Evolutionary conservation across 108 stramenopile genomes (phyloP), one percentile per base, ranked within the genome.

Genomic region (Conticribra guillardii): DNA sequence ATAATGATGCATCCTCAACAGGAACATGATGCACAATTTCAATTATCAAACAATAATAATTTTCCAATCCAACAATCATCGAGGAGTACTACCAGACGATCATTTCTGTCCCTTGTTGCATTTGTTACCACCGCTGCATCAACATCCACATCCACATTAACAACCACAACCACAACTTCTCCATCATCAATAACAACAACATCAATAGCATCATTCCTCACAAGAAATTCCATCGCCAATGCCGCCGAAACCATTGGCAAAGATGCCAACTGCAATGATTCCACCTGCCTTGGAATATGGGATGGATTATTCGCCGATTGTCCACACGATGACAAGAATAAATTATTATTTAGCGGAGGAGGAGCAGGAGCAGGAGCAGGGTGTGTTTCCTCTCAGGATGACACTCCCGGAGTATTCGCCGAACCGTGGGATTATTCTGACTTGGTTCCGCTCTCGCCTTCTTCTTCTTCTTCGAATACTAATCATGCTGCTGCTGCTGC

Each of bases 231-330:
- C 16, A 22, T 41, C 9, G 69, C 75, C 29, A 63, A 53, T 54
- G 81, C 81, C 16, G 90, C 82, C 8, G 92, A 93, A 74, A 93
- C 92, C 19, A 72, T 93, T 7, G 92, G 92, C 16, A 93, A 93
- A 69, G 92, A 90, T 71, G 76, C 74, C 1, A 58, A 73, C 33
- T 93, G 92, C 79, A 82, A 90, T 26, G 83, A 90, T 54, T 29
- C 72, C 2, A 67, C 60, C 8, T 93, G 92, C 60, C 76, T 93
- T 0, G 92, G 92, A n/a, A 88, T 93, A 2, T 93, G 92, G 92
- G 92, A 93, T 78, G 92, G 92, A 54, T 50, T 93, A 0, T 52
- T 93, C 22, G 92, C 92, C 17, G 86, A 91, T 67, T 91, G 90
- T 67, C 90, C 90, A 22, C 87, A 87, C 50, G 72, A 54, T 45